These are phyloP conservation scores for Aspergillus sp. DNA, from an alignment of 2,329 filamentous ascomycete genomes.

Conservation along the genomic window DNA sequence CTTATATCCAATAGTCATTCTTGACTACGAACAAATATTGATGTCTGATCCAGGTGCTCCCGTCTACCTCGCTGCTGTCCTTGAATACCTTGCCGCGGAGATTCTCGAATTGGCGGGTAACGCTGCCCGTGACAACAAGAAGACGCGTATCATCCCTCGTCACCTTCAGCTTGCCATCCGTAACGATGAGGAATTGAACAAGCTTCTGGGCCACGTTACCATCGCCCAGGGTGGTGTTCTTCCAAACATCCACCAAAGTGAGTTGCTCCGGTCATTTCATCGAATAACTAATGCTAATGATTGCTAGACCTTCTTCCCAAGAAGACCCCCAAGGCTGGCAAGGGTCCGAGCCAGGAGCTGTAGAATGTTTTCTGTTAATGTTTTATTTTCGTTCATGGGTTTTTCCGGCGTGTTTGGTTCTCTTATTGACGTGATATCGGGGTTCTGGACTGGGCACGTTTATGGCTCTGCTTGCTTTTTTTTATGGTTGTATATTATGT, in stretches of 20 bases:
- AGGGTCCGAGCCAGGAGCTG: conserved; percentile 89
- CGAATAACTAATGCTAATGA: conserved; percentile 1
- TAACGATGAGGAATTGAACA: conserved; percentile 99
- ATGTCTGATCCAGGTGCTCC: conserved; percentile 56
- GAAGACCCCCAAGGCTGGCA: conserved; percentile 95
- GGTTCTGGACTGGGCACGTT: conserved; percentile 56
- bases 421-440: conserved; percentile 63
- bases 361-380: conserved; percentile 48
- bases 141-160: conserved; percentile 99
- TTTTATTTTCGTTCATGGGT: conserved; percentile 44
- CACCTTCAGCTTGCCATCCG: conserved; percentile 98
- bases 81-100: conserved; percentile 97
- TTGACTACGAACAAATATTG: background rate
- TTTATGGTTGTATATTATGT: conserved; percentile 56
- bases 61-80: conserved; percentile 92
- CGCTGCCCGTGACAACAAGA: conserved; percentile 99
- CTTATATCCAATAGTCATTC: background rate
- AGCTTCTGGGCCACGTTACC: conserved; percentile 90
- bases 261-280: conserved; percentile 30
- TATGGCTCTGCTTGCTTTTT: conserved; percentile 48
- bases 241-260: conserved; percentile 96
- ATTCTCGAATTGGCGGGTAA: conserved; percentile 98
- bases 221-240: conserved; percentile 96
- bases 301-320: conserved; percentile 88
- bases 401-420: conserved; percentile 65